These are phyloP conservation scores for Fusarium succisae DNA, from an alignment of 2,329 filamentous ascomycete genomes.

Conservation along the genomic window DNA sequence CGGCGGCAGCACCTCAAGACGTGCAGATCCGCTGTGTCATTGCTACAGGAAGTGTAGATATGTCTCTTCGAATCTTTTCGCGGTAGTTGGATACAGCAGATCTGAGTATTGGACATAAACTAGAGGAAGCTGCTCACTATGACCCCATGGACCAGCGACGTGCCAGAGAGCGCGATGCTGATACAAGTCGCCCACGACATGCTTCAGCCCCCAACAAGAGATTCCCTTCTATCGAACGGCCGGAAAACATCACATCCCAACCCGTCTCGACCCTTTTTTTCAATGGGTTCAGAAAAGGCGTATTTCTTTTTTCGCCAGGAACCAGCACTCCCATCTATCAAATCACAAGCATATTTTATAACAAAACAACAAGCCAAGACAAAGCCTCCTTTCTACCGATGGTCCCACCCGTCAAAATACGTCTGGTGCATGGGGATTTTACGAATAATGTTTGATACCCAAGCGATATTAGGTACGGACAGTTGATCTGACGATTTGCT, in stretches of 20 bases:
- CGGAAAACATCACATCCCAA: not conserved
- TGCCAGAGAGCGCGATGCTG: not conserved
- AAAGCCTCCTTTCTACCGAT: constrained; percentile 31
- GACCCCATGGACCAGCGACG: not conserved
- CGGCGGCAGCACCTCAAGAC: constrained; percentile 47
- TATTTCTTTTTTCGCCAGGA: not conserved
- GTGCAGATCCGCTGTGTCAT: constrained; percentile 83
- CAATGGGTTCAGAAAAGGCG: not conserved
- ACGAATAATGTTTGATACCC: constrained; percentile 41
- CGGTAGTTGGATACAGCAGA: constrained; percentile 31
- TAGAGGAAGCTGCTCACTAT: not conserved
- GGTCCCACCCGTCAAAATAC: constrained; percentile 18
- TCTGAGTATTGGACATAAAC: constrained; percentile 27
- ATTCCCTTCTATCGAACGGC: constrained; percentile 23
- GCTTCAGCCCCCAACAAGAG: not conserved
- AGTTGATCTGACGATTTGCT: constrained; percentile 7
- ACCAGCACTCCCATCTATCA: not conserved
- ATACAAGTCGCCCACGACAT: not conserved
- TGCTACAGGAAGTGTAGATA: constrained; percentile 79
- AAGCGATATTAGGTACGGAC: constrained; percentile 22
- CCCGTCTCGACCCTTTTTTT: not conserved
- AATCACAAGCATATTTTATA: constrained; percentile 2
- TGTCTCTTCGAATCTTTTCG: constrained; percentile 76
- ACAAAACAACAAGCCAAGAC: constrained; percentile 29
- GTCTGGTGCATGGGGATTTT: constrained; percentile 36